Conservation (phyloP, 495 filamentous ascomycete species). For the Astrothelium macrocarpum region DNA sequence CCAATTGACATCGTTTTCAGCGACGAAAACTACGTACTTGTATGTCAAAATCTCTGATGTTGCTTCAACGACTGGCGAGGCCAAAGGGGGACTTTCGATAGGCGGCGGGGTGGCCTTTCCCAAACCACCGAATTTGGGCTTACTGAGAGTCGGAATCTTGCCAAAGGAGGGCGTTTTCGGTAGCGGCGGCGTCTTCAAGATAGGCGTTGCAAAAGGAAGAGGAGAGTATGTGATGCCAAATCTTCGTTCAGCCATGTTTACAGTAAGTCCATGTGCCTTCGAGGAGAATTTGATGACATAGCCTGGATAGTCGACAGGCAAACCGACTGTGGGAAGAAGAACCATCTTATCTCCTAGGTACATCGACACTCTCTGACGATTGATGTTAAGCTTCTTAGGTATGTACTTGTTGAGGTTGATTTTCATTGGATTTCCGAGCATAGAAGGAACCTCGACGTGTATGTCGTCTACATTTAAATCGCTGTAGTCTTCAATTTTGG, state of each 20-base stretch:
- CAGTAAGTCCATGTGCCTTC: conserved; percentile 7
- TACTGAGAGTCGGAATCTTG: conserved; percentile 8
- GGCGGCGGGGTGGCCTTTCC: not conserved
- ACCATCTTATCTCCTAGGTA: conserved; percentile 3
- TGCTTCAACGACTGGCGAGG: not conserved
- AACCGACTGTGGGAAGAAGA: conserved; percentile 8
- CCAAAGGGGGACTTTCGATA: not conserved
- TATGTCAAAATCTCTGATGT: not conserved
- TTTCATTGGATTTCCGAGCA: conserved; percentile 5
- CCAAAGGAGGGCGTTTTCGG: conserved; percentile 10
- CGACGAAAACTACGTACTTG: conserved; percentile 9
- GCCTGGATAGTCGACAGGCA: conserved; percentile 11
- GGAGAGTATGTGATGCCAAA: conserved; percentile 6
- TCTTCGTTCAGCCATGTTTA: conserved; percentile 10
- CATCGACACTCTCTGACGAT: not conserved
- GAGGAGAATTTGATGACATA: conserved; percentile 7
- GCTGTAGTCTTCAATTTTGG: conserved; percentile 10
- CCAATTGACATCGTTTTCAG: conserved; percentile 9
- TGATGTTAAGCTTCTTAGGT: not conserved
- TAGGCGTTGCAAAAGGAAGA: not conserved
- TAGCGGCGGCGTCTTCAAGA: conserved; percentile 1
- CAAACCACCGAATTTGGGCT: conserved; percentile 4
- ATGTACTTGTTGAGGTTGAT: conserved; percentile 12
- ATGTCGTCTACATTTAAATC: conserved; percentile 3
- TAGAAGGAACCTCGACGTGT: conserved; percentile 2